A percentile compares a stretch with the other conserved stretches of the same genome.
Evolutionary conservation across 768 basidiomycete species (phyloP).

Genomic region (Gautieria morchelliformis): DNA sequence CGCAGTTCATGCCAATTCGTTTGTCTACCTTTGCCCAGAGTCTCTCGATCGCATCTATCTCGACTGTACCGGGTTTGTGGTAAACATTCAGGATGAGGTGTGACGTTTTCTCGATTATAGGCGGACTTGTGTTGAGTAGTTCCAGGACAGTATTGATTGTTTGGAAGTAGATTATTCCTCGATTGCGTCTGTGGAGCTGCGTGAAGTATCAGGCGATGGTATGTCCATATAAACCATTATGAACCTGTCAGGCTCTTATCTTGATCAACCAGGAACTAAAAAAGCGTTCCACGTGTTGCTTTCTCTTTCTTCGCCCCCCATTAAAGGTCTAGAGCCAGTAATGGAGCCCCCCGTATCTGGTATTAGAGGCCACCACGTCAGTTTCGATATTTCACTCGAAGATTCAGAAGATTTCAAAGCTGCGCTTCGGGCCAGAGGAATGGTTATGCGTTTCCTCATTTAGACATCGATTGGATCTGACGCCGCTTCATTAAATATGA

Average conservation of each 20-base stretch:
- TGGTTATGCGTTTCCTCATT: neutral
- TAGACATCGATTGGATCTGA: neutral
- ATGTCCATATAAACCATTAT: neutral
- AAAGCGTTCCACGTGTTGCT: neutral
- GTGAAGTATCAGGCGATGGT: neutral
- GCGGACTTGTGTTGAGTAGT: neutral
- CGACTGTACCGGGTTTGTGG: neutral
- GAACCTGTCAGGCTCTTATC: neutral
- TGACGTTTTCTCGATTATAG: neutral
- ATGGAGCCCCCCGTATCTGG: neutral
- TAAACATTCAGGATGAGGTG: constrained; percentile 1
- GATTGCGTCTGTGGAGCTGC: neutral
- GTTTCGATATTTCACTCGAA: neutral
- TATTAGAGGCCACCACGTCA: neutral
- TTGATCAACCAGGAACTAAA: neutral
- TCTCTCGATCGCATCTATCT: neutral
- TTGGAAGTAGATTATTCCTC: neutral
- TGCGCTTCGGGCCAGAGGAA: neutral
- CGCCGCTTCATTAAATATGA: no score
- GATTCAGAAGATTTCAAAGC: neutral
- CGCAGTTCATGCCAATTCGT: neutral
- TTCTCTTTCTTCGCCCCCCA: neutral
- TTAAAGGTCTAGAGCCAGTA: neutral
- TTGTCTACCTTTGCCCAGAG: neutral
- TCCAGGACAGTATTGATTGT: neutral